Evolutionary conservation across 2,329 filamentous ascomycete species (phyloP).

Genomic region (Madurella fahalii): DNA sequence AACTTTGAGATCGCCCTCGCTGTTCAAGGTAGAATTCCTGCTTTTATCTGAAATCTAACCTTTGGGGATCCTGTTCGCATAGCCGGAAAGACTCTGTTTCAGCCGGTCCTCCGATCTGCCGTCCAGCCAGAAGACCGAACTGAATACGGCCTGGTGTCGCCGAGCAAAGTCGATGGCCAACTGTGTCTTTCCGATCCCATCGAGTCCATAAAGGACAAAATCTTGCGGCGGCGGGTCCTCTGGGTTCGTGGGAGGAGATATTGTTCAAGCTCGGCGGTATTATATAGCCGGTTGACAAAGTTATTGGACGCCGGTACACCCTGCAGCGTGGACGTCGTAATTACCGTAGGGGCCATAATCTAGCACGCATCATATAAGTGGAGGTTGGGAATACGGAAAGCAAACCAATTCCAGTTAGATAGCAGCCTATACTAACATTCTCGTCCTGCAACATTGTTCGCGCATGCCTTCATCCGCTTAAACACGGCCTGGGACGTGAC

Average conservation of each 20-base stretch:
- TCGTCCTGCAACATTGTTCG: slow-evolving; percentile 16
- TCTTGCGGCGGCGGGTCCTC: too few relatives aligned
- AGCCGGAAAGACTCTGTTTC: slow-evolving; percentile 28
- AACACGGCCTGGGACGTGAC: slow-evolving; percentile 17
- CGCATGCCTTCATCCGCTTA: slow-evolving; percentile 21
- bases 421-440: slow-evolving; percentile 25
- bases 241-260: slow-evolving; percentile 20
- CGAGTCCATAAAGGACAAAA: slow-evolving; percentile 22
- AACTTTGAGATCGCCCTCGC: slow-evolving; percentile 18
- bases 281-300: slow-evolving; percentile 20
- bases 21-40: slow-evolving; percentile 9
- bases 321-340: slow-evolving; percentile 18
- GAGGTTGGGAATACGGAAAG: too few relatives aligned
- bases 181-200: slow-evolving; percentile 23
- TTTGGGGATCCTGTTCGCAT: slow-evolving; percentile 22
- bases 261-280: slow-evolving; percentile 19
- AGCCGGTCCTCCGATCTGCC: slow-evolving; percentile 29
- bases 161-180: slow-evolving; percentile 22
- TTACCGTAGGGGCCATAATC: slow-evolving; percentile 18
- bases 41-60: slow-evolving; percentile 20
- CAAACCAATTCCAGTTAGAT: too few relatives aligned
- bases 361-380: slow-evolving; percentile 7
- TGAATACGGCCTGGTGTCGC: slow-evolving; percentile 25
- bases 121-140: slow-evolving; percentile 33
- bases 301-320: slow-evolving; percentile 21